Evolutionary conservation across 352 stramenopile genomes (phyloP).

Genomic region (Phytophthora brassicae): DNA sequence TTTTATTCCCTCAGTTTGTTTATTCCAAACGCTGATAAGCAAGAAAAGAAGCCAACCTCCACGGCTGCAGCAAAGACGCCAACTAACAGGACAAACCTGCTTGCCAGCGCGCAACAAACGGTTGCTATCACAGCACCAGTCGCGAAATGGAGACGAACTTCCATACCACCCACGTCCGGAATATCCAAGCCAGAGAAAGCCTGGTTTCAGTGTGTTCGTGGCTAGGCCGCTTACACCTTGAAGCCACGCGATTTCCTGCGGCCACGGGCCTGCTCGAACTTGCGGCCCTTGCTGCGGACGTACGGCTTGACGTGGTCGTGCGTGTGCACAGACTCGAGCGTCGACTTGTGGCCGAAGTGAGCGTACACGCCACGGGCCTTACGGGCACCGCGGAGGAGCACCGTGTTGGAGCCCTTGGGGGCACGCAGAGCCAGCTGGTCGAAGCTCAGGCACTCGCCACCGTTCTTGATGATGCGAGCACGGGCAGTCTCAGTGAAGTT

Average conservation of each 20-base stretch:
- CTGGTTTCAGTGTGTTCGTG: constrained; percentile 34
- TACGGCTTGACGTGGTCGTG: constrained; percentile 99
- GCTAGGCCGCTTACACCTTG: constrained; percentile 95
- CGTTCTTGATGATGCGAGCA: constrained; percentile 97
- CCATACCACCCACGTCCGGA: constrained; percentile 19
- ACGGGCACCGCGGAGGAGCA: constrained; percentile 97
- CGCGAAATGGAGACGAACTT: constrained; percentile 7
- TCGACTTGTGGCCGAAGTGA: constrained; percentile 98
- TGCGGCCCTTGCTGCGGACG: constrained; percentile 98
- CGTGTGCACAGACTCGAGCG: constrained; percentile 97
- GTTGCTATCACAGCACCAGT: constrained; percentile 16
- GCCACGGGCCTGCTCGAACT: constrained; percentile 99
- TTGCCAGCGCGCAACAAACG: constrained; percentile 27
- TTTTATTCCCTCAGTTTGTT: constrained; percentile 74
- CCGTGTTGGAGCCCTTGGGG: constrained; percentile 98
- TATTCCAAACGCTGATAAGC: constrained; percentile 38
- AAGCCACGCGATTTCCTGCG: constrained; percentile 98
- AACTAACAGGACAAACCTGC: constrained; percentile 17
- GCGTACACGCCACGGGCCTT: constrained; percentile 96
- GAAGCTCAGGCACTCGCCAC: constrained; percentile 99
- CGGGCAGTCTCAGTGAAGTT: constrained; percentile 98
- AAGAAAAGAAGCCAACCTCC: constrained; percentile 24
- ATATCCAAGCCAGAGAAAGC: constrained; percentile 36
- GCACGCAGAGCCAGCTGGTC: constrained; percentile 98
- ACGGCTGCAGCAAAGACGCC: constrained; percentile 21